phyloP scores from a whole-genome alignment of 169 alveolate species.

The Eimeria brunetti region DNA sequence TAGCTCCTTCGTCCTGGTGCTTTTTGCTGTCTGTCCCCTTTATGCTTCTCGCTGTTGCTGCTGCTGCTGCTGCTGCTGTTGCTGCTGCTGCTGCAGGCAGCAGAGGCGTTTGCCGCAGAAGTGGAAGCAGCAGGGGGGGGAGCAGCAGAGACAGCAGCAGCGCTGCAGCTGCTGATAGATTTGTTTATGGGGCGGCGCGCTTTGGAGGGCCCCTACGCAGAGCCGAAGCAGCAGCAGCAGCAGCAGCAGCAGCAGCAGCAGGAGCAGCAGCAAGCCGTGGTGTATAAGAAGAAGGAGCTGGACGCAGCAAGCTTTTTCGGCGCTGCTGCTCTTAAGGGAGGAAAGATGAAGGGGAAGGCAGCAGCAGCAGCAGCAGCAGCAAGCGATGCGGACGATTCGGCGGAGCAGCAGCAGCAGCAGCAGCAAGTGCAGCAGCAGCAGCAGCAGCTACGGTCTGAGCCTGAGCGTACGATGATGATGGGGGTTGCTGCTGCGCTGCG shows the following conservation, averaged over 20 bases:
- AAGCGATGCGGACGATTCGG: not conserved
- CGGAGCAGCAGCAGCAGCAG: constrained; percentile 9
- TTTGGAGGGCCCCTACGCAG: constrained; percentile 3
- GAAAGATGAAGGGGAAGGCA: constrained; percentile 13
- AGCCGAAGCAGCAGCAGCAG: constrained; percentile 5
- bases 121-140: not conserved
- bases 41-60: not conserved
- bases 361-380: constrained; percentile 53
- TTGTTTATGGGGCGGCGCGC: not conserved
- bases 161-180: constrained; percentile 5
- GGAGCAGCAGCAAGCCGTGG: constrained; percentile 44
- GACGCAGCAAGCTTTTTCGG: constrained; percentile 36
- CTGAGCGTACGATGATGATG: not conserved
- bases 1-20: not conserved
- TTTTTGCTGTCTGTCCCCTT: not conserved
- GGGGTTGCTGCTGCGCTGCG: constrained; percentile 63
- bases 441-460: not conserved
- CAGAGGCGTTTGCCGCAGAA: constrained; percentile 21
- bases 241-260: constrained; percentile 69
- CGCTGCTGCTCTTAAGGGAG: not conserved
- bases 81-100: constrained; percentile 66
- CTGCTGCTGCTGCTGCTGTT: constrained; percentile 39
- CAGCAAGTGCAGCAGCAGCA: constrained; percentile 28
- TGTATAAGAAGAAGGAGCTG: constrained; percentile 62
- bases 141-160: not conserved